Conservation (phyloP, 2,329 filamentous ascomycete species). For the Apiospora saccharicola region DNA sequence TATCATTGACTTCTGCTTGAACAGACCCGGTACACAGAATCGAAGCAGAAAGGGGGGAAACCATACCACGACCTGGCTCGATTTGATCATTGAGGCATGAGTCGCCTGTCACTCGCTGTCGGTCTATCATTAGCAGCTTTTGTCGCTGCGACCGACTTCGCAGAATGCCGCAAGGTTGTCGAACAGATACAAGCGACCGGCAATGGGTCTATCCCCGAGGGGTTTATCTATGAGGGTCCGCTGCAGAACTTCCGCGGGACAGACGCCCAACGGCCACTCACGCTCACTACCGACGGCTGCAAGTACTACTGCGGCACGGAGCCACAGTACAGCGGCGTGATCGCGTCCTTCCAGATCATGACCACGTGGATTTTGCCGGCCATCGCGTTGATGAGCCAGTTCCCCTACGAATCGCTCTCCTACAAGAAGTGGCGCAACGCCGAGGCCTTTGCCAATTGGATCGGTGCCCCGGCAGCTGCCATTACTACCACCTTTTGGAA, state of each 20-base stretch:
- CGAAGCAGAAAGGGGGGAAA: no score
- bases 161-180: not conserved
- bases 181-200: not conserved
- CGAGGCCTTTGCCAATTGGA: slow-evolving; percentile 13
- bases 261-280: not conserved
- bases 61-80: no score
- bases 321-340: not conserved
- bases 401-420: slow-evolving; percentile 14
- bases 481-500: not conserved
- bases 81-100: not conserved
- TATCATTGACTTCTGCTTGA: no score
- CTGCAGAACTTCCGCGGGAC: not conserved
- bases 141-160: not conserved
- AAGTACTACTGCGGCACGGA: not conserved
- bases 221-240: not conserved
- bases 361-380: slow-evolving; percentile 6
- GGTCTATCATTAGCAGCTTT: not conserved
- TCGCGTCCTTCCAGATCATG: slow-evolving; percentile 18
- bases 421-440: not conserved
- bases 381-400: slow-evolving; percentile 17
- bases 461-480: not conserved
- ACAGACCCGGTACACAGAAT: no score
- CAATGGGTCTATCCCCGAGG: not conserved
- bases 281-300: not conserved
- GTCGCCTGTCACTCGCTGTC: not conserved